Conservation (phyloP, 441 rosid species). For the Euphorbia schlechtendalii region DNA sequence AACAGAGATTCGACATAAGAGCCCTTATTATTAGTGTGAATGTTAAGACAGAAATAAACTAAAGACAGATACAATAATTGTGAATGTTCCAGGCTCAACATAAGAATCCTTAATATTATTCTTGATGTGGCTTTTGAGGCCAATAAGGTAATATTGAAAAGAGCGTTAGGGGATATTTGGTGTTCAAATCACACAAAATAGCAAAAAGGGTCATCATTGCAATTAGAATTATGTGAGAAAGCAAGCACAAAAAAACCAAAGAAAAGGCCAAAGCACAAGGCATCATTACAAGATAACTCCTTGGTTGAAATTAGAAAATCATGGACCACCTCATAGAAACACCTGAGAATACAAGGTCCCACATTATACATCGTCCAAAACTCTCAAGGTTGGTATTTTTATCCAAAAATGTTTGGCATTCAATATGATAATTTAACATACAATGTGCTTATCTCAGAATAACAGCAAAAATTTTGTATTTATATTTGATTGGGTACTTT, state of each 20-base stretch:
- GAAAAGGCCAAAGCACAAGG: background rate
- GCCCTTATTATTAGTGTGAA: background rate
- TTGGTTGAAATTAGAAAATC: background rate
- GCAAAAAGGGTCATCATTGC: background rate
- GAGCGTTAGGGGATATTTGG: background rate
- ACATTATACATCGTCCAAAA: background rate
- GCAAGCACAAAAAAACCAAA: background rate
- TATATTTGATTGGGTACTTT: background rate
- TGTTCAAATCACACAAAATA: background rate
- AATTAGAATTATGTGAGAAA: background rate
- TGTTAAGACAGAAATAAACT: too few relatives aligned
- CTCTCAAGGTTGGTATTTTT: background rate
- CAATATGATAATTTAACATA: background rate
- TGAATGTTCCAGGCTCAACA: background rate
- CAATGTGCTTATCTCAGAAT: background rate
- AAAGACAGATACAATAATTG: too few relatives aligned
- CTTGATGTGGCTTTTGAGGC: background rate
- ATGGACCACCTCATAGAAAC: conserved; percentile 3
- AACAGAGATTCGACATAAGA: too few relatives aligned
- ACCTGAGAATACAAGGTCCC: conserved; percentile 2
- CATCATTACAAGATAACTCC: background rate
- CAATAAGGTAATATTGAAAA: background rate
- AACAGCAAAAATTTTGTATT: background rate
- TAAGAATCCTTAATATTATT: background rate
- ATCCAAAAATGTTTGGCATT: background rate